Evolutionary conservation across 345 rosid species (phyloP), one percentile per base, ranked within the genome.

Genomic region (Anacardium occidentale): DNA sequence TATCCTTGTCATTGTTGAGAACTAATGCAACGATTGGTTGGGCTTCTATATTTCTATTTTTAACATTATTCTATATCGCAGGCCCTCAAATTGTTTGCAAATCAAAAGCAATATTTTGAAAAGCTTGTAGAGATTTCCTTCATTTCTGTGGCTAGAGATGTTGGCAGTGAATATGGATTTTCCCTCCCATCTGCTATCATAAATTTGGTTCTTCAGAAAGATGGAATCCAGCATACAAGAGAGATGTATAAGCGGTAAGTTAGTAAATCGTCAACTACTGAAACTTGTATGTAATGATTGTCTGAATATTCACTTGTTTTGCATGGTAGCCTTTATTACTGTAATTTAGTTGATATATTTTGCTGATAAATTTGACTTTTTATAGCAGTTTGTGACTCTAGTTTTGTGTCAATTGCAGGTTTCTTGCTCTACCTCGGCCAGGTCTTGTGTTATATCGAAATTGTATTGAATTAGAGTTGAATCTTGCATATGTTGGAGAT

Each of bases 391-490:
- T 60, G 78, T 72, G 51, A 77, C 54, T 13, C 3, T 15, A 10
- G 21, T 2, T 59, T 72, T 62, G 56, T 42, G 55, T 62, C 29
- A 44, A 48, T 68, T 77, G 79, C 88, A 95, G 99, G 77, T 95
- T 90, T 84, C 85, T 92, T 72, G 79, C 84, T 74, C 73, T 92
- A 75, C 98, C 98, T 2, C 91, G 69, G 29, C 99, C 99, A 0
- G 89, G 91, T 77, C 89, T 86, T 57, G 85, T 54, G 29, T 80
- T 91, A 42, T 88, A 83, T 77, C 82, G 64, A 87, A 76, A 66
- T 44, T 89, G 98, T 87, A 92, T 94, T 47, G 97, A 92, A 69
- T 74, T 94, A 82, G 98, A 94, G 84, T 72, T 75, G 25, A 86
- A 81, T 66, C 87, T 88, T 66, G 88, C 93, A 7, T 85, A 85